Base-by-base conservation (phyloP, 345 rosid species). In the Brassica juncea region DNA sequence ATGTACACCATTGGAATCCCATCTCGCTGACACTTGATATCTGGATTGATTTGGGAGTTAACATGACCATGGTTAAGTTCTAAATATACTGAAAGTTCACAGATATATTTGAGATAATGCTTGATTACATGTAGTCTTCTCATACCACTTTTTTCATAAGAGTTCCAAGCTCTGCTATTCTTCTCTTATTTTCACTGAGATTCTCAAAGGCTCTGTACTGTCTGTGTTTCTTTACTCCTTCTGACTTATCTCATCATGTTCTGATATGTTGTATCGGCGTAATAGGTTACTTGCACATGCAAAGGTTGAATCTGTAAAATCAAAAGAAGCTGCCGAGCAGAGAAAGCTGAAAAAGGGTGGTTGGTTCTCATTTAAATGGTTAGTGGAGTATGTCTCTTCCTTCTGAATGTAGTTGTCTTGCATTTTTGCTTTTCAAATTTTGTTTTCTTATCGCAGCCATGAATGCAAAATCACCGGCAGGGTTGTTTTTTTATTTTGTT, bases 271-370 rank as follows among this genome's bases (percentile, higher is more conserved):
- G 55, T 68, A 42, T 80, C 72, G 37, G 69, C 70, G 19, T 21
- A 69, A 61, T 82, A 95, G 99, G 97, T 88, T 95, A 77, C 99
- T 95, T 82, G 99, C 98, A 70, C 99, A 95, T 89, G 99, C 97
- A 54, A 95, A 93, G 89, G 90, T 88, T 86, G 98, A 95, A 88
- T 89, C 97, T 73, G 92, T 90, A 49, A 91, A 84, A 80, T 87
- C 90, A 9, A 95, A 91, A 86, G 98, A 93, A 85, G 99, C 91
- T 70, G 99, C 99, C 74, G 94, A 91, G 81, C 92, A 83, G 80
- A 88, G 88, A 81, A 87, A 84, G 86, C 86, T 86, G 77, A 85
- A 87, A 80, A 91, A 90, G 85, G 88, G 84, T 71, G 86, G 93
- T 76, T 95, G 99, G 99, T 93, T 91, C 81, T 87, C 97, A 16